Conservation (phyloP, 2,329 filamentous ascomycete species). For the Truncatella angustata region DNA sequence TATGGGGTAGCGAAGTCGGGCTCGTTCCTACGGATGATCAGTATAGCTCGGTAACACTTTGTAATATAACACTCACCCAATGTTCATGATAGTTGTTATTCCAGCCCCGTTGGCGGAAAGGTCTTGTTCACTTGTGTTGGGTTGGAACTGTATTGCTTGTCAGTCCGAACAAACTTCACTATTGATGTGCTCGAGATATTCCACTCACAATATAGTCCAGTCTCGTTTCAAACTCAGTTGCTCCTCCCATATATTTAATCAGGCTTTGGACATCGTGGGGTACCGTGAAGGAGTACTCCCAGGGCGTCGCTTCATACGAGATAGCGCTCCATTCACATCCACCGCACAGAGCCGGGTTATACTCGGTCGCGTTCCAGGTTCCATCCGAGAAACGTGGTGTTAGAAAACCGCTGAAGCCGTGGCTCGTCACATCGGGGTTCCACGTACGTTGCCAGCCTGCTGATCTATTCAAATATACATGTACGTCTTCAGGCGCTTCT, state of each 20-base stretch:
- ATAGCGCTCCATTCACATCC: slow-evolving; percentile 11
- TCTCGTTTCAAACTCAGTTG: slow-evolving; percentile 47
- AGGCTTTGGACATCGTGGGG: slow-evolving; percentile 56
- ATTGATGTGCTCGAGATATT: neutral
- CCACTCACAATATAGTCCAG: slow-evolving; percentile 27
- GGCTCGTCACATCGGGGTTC: slow-evolving; percentile 13
- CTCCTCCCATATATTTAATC: slow-evolving; percentile 51
- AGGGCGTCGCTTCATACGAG: slow-evolving; percentile 19
- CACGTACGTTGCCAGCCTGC: slow-evolving; percentile 16
- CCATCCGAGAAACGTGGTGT: slow-evolving; percentile 6
- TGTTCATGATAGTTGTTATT: slow-evolving; percentile 22
- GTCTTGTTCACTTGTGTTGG: slow-evolving; percentile 19
- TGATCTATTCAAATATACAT: slow-evolving; percentile 4
- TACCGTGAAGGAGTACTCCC: slow-evolving; percentile 55
- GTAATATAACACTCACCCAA: slow-evolving; percentile 14
- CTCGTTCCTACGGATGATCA: neutral
- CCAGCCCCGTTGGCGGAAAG: slow-evolving; percentile 17
- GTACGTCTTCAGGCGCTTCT: neutral
- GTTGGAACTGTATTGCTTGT: slow-evolving; percentile 15
- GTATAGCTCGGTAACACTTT: neutral
- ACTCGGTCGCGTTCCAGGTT: slow-evolving; percentile 9
- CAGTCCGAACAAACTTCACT: neutral
- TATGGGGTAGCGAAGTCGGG: slow-evolving; percentile 41
- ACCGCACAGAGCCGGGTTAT: slow-evolving; percentile 9
- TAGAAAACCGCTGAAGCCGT: slow-evolving; percentile 23